Evolutionary conservation across 2,329 filamentous ascomycete genomes (phyloP), one percentile per base, ranked within the genome.

Genomic region (Fusarium guadeloupense): DNA sequence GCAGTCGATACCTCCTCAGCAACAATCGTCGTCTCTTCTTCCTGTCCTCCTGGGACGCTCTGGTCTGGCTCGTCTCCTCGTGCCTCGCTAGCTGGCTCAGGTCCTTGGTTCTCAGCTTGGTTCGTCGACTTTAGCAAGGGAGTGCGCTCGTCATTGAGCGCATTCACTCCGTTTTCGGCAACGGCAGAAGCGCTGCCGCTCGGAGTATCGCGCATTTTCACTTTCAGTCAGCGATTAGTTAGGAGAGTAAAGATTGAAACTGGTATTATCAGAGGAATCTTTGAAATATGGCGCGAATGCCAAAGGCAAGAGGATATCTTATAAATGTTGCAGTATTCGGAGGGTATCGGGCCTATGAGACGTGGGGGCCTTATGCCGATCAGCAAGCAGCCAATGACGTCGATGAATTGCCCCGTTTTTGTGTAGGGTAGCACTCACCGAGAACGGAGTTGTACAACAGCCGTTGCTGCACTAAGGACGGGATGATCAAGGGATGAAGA

Each of bases 1-100:
- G 76, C 67, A 2, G 79, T 77, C 2, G 80, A 80, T 17, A 84
- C 71, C 49, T 84, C 78, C 20, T 81, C 75, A 28, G 77, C 77
- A n/a, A 85, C 66, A 37, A 85, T 67, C 6, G 76, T 78, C 35
- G 76, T 76, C 66, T 84, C 81, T 13, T 80, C 76, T 8, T 78
- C 78, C 14, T 75, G 63, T 9, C 44, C 59, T 17, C 59, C 52
- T 6, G 54, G 54, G 10, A 57, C 30, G 16, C 53, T 63, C 41
- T 42, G 55, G 10, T 52, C 34, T 9, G 33, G 33, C 4, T 23
- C 45, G 10, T 44, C 49, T 4, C 37, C 55, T 5, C 37, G 52
- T 5, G 39, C 17, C 17, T 65, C 60, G 20, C 55, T 47, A n/a
- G 28, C 50, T 20, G 59, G 43, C n/a, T 59, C 48, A 9, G n/a